A percentile compares a stretch with the other conserved stretches of the same genome.
Evolutionary conservation across 805 yeast genomes (phyloP).

Genomic region (Wickerhamiella galacta): DNA sequence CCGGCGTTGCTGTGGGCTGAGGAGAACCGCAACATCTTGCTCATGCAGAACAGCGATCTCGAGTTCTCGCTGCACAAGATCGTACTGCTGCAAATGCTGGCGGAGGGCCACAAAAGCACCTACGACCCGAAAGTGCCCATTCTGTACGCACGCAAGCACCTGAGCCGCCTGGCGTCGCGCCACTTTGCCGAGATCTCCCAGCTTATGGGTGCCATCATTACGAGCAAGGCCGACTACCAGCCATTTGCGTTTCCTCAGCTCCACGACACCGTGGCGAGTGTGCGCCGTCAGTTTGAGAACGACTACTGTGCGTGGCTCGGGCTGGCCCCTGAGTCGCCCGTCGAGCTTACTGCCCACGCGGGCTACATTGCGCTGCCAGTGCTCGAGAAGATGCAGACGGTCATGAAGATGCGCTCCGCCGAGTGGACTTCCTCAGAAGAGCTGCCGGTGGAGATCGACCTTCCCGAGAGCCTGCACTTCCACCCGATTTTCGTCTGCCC

Average conservation of each 20-base stretch:
- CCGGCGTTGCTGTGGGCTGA: conserved; percentile 37
- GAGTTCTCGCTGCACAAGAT: conserved; percentile 31
- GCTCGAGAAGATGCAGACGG: conserved; percentile 32
- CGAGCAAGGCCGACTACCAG: background rate
- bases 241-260: background rate
- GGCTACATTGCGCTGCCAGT: conserved; percentile 39
- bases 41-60: conserved; percentile 26
- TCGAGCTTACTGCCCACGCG: conserved; percentile 33
- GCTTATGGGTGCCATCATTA: background rate
- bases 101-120: conserved; percentile 14
- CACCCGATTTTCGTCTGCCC: conserved; percentile 62
- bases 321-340: conserved; percentile 36
- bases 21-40: conserved; percentile 16
- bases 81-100: conserved; percentile 22
- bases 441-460: conserved; percentile 41
- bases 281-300: conserved; percentile 25
- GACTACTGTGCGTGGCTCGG: conserved; percentile 35
- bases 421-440: conserved; percentile 45
- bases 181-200: background rate
- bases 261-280: background rate
- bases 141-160: background rate
- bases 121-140: background rate
- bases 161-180: background rate
- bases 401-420: conserved; percentile 25
- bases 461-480: conserved; percentile 37